Conservation (phyloP, 1,284 basidiomycete genomes). For the Ceratobasidium sp. region DNA sequence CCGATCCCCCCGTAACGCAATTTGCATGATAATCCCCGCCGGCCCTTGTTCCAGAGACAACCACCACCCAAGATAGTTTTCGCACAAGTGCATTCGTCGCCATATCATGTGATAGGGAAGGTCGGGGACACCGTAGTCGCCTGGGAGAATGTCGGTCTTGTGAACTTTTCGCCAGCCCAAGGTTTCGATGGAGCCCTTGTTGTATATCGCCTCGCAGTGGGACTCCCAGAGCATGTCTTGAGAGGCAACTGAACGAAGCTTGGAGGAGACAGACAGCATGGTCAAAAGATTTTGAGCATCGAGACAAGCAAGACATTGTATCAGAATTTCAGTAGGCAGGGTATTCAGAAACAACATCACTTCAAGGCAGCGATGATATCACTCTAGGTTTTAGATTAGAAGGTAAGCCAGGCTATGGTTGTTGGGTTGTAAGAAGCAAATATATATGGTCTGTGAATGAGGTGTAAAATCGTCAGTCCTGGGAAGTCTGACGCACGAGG, state of each 20-base stretch:
- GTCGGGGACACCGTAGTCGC: background rate
- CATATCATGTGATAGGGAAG: conserved; percentile 26
- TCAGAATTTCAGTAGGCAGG: conserved; percentile 23
- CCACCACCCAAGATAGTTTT: conserved; percentile 38
- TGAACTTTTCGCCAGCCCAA: conserved; percentile 26
- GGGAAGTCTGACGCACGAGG: conserved; percentile 5
- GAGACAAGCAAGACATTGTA: conserved; percentile 4
- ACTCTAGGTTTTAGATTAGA: background rate
- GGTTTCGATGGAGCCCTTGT: conserved; percentile 19
- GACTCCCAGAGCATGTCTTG: conserved; percentile 29
- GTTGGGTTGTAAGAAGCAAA: background rate
- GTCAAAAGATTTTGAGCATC: background rate
- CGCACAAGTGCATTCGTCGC: conserved; percentile 18
- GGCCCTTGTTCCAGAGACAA: conserved; percentile 20
- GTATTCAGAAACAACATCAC: background rate
- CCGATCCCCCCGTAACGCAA: background rate
- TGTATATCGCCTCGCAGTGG: conserved; percentile 30
- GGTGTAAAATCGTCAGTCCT: conserved; percentile 1
- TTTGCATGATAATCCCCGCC: conserved; percentile 27
- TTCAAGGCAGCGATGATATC: background rate
- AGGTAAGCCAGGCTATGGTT: background rate
- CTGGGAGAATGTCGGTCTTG: background rate
- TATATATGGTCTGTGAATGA: background rate
- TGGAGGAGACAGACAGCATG: conserved; percentile 7
- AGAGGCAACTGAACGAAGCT: conserved; percentile 9